Evolutionary conservation across 495 filamentous ascomycete species (phyloP), one percentile per base, ranked within the genome.

Genomic region (Talaromyces nanjingensis): DNA sequence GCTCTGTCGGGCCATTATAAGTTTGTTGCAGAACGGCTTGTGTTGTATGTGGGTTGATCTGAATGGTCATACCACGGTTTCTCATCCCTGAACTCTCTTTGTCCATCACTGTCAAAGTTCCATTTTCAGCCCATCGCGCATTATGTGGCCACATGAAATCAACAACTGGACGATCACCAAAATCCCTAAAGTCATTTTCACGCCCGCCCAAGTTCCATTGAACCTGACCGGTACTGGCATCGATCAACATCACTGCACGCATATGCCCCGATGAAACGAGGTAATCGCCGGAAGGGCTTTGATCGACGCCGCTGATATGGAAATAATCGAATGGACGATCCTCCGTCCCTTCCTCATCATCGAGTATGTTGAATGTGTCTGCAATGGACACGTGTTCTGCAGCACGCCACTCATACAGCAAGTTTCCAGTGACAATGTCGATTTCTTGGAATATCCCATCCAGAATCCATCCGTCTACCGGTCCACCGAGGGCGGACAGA

Each of bases 251-350:
- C 14, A 64, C 52, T 25, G 82, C 76, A 66, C 80, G 79, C 24
- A 79, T 80, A 66, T 85, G 79, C 2, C 84, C 82, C 27, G 79
- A 75, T 0, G 84, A 87, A 45, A 88, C 77, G 24, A 87, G 63
- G 64, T 85, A 88, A 67, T 85, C 78, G 7, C 84, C 83, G 1
- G 74, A 70, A 6, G 63, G 64, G 65, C 83, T 79, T 70, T 83
- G 83, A 69, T 86, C 84, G 52, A 86, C 76, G n/a, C 81, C 79
- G 70, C 86, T 86, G 67, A 86, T 79, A 65, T 86, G 84, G 70
- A 86, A 83, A 69, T 84, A 86, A 65, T 88, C 83, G 9, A 58
- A 64, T 2, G 53, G 62, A 18, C 33, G 24, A n/a, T 64, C 6
- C 34, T 34, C 22, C 2, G 53, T 57, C 6, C 47, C 47, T 34